Percentiles rank a stretch among this genome's conserved stretches.
These are phyloP conservation scores for Saturnispora serradocipensis DNA, from an alignment of 805 yeast species.

Conservation along the genomic window DNA sequence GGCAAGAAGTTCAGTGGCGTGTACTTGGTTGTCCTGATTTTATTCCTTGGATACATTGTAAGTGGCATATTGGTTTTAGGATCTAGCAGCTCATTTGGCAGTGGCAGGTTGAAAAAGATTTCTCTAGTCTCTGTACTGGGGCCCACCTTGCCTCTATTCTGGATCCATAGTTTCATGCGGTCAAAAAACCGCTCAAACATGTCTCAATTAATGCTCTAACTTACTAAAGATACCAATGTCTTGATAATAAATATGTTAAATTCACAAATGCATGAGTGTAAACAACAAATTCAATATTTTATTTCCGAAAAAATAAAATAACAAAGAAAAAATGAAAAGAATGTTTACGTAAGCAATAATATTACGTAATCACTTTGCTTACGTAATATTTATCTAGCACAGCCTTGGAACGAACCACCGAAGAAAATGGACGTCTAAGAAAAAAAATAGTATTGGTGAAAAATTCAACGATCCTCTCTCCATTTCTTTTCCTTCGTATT, in stretches of 20 bases:
- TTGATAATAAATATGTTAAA: not conserved
- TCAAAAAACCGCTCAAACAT: conserved; percentile 7
- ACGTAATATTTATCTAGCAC: not conserved
- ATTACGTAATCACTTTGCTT: not conserved
- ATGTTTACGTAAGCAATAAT: not conserved
- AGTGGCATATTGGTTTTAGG: conserved; percentile 41
- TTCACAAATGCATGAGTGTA: not conserved
- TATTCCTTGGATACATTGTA: conserved; percentile 40
- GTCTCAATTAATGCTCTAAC: not conserved
- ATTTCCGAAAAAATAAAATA: not conserved
- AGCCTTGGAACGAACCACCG: not conserved
- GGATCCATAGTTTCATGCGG: conserved; percentile 3
- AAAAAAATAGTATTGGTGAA: not conserved
- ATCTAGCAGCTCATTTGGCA: conserved; percentile 53
- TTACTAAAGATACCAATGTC: not conserved
- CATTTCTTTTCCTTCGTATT: not conserved
- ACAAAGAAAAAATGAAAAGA: not conserved
- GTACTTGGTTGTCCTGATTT: conserved; percentile 54
- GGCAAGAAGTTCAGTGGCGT: conserved; percentile 52
- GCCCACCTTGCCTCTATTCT: not conserved
- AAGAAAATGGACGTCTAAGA: not conserved
- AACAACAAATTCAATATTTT: not conserved
- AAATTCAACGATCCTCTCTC: not conserved
- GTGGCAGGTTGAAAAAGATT: conserved; percentile 46
- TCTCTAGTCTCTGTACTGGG: conserved; percentile 26